phyloP scores from a whole-genome alignment of 202 grass and related monocot species.

The Dendrocalamus latiflorus region DNA sequence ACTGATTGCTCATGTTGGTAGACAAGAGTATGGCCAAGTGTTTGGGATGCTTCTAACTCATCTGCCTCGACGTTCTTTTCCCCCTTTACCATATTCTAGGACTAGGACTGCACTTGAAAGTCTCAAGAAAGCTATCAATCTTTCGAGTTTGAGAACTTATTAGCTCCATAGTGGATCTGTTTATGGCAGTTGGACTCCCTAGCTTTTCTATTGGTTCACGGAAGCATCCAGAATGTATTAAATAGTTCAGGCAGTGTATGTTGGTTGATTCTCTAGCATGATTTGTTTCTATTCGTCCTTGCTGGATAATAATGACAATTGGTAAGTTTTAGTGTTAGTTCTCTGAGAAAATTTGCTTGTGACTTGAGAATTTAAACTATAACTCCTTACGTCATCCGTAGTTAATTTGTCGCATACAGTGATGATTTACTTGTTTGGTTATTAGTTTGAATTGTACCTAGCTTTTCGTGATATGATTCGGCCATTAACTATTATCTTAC shows the following conservation, averaged over 20 bases:
- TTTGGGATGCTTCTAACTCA: neutral
- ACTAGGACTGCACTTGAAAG: neutral
- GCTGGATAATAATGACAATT: neutral
- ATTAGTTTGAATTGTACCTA: neutral
- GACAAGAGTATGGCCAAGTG: neutral
- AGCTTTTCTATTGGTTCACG: neutral
- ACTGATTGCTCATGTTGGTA: neutral
- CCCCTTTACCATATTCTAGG: neutral
- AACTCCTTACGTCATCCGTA: neutral
- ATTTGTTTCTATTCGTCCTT: neutral
- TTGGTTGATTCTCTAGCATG: neutral
- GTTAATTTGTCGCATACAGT: neutral
- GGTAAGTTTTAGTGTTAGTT: neutral
- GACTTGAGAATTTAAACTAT: neutral
- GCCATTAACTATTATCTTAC: neutral
- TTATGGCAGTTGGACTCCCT: neutral
- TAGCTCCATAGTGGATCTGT: neutral
- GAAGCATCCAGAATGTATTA: neutral
- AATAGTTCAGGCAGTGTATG: neutral
- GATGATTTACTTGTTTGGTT: neutral
- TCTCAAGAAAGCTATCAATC: neutral
- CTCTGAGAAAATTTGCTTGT: neutral
- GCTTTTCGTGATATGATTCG: neutral
- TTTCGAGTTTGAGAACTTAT: neutral
- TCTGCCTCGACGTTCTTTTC: neutral